These are phyloP conservation scores for Colletotrichum euphorbiae DNA, from an alignment of 2,329 filamentous ascomycete genomes.

Conservation along the genomic window DNA sequence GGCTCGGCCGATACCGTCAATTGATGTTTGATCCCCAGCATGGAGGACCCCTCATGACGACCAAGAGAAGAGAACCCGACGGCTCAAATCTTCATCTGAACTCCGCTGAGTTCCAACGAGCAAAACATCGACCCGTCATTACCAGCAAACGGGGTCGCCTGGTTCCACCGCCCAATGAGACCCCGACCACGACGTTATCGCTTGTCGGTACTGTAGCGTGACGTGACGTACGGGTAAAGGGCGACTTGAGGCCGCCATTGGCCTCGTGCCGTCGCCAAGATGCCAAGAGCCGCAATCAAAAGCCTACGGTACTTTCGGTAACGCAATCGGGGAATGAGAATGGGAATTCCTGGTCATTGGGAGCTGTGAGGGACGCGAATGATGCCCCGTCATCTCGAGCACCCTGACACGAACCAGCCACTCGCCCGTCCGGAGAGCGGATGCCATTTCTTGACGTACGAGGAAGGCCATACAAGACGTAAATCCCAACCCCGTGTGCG, in stretches of 20 bases:
- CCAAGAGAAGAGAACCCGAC: no score
- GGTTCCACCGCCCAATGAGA: slow-evolving; percentile 18
- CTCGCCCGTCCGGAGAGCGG: neutral
- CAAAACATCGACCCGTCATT: neutral
- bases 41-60: no score
- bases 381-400: neutral
- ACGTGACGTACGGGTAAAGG: slow-evolving; percentile 10
- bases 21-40: no score
- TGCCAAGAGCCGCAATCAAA: slow-evolving; percentile 25
- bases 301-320: slow-evolving; percentile 29
- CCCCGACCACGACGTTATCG: slow-evolving; percentile 13
- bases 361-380: neutral
- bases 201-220: slow-evolving; percentile 17
- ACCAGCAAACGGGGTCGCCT: slow-evolving; percentile 7
- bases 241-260: slow-evolving; percentile 15
- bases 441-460: neutral
- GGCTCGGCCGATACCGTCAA: no score
- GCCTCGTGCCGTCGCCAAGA: slow-evolving; percentile 27
- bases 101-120: neutral
- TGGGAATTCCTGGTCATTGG: slow-evolving; percentile 3
- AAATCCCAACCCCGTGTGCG: neutral
- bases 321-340: slow-evolving; percentile 32
- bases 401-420: neutral
- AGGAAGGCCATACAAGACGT: neutral
- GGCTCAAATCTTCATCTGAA: neutral